Base-by-base conservation (phyloP, 139 green algal genomes). In the Volvox reticuliferus region DNA sequence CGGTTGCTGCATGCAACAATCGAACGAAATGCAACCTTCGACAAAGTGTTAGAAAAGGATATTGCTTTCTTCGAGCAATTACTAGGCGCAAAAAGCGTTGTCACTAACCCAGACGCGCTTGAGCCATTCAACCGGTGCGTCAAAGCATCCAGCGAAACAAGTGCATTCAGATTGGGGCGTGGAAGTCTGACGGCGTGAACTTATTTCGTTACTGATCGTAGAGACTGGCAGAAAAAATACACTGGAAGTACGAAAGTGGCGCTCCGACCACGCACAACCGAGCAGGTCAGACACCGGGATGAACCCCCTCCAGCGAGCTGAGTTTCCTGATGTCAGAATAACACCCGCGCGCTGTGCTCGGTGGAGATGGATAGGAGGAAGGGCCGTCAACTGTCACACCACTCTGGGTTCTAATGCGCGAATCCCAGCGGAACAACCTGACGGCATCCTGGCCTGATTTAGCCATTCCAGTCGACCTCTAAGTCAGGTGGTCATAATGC, bases 221-320 rank as follows among this genome's bases (percentile, higher is more conserved):
- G 93, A 68, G 98, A 99, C 92, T 99, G 98, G 98, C 98, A 98
- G 94, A 88, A 93, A 35, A 99, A 98, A 90, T 99, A 98, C 88
- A 21, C 86, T 12, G 98, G 98, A 3, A 67, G 86, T 20, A 94
- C 89, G 24, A 88, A 33, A 0, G 33, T 98, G 2, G 95, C 93
- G 0, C 93, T 99, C 26, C 91, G 92, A 65, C 96, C 97, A 0
- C 77, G 82, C 14, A 96, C 84, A 33, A 96, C 94, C 0, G 61
- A 91, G 76, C 95, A 99, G 90, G 96, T 98, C 9, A 12, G 80
- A 30, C 2, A 3, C 71, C n/a, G 71, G 65, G 65, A 73, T 73
- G 12, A 73, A 2, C 44, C 44, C 44, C 44, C 44, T 55, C 44
- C 44, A 55, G 44, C 44, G 44, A 9, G 44, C 44, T 9, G 5